phyloP scores from a whole-genome alignment of 805 yeast species.

The Kluyveromyces starmeri region DNA sequence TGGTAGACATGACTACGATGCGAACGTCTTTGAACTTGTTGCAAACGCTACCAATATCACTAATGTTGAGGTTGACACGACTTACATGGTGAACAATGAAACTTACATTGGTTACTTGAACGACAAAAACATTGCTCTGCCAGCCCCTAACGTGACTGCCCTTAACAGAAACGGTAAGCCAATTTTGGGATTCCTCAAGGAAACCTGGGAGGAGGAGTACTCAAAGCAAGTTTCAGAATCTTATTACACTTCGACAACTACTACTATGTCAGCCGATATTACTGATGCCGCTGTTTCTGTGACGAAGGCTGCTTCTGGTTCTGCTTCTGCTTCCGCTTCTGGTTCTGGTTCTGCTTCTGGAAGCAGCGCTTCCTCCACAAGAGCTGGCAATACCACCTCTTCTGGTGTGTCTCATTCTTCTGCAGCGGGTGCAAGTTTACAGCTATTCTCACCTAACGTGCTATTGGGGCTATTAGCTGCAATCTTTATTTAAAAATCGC shows the following conservation, averaged over 20 bases:
- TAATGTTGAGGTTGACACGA: constrained; percentile 29
- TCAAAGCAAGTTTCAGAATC: constrained; percentile 19
- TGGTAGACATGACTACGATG: constrained; percentile 43
- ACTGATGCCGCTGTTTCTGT: constrained; percentile 9
- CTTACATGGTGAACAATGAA: constrained; percentile 27
- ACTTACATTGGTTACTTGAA: constrained; percentile 28
- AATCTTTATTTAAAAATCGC: neutral
- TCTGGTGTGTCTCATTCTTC: neutral
- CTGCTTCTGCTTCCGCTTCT: constrained; percentile 8
- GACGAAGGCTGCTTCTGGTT: constrained; percentile 6
- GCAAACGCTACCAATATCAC: constrained; percentile 30
- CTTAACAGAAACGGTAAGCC: constrained; percentile 29
- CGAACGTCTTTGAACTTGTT: constrained; percentile 38
- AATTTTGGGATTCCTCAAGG: constrained; percentile 26
- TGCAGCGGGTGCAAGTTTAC: neutral
- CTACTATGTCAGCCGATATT: constrained; percentile 15
- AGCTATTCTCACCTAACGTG: neutral
- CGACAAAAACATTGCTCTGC: constrained; percentile 24
- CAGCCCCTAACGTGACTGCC: constrained; percentile 33
- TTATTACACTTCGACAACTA: constrained; percentile 30
- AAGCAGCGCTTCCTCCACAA: constrained; percentile 7
- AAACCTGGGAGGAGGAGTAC: constrained; percentile 29
- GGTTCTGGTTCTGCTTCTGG: constrained; percentile 5
- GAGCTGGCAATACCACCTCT: constrained; percentile 9
- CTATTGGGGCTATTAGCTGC: neutral